Base-by-base conservation (phyloP, 805 yeast genomes). In the Metschnikowia aberdeeniae region DNA sequence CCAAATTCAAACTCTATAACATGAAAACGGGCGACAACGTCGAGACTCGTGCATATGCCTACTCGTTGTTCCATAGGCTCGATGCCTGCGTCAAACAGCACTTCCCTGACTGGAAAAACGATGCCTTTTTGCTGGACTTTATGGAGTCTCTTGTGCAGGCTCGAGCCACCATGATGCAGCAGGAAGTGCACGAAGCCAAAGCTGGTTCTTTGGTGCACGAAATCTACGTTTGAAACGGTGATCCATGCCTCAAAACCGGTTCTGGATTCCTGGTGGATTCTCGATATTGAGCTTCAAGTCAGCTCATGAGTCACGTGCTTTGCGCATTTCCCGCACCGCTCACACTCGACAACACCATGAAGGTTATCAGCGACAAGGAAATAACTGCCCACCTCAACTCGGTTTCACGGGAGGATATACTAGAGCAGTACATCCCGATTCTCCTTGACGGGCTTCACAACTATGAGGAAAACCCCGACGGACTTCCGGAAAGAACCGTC, bases 401-500 rank as follows among this genome's bases (percentile, higher is more conserved):
- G 1, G 51, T 76, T n/a, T 42, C 54, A 6, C 45, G 40, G 4
- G 49, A 53, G 0, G 60, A 63, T 1, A 50, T 76, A 4, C 32
- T 52, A 1, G 30, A 53, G 7, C 43, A 45, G 2, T 75, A 66
- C 50, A 80, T 76, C 44, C 51, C 58, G 0, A 62, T 63, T 0
- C 59, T 78, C 3, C 32, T 66, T 2, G 14, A 46, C 0, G 75
- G 79, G 0, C 63, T 81, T 42, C 29, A 42, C 5, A 66, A 61
- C n/a, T 80, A 73, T 55, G 56, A 70, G 11, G 28, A 59, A 2
- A 72, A 76, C 50, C 77, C 76, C 3, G 42, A 73, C 17, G 73
- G 79, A 14, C 55, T 50, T 3, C 87, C 87, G 3, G 78, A 74
- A 33, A 63, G 87, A 54, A 77, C 73, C 5, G 81, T 77, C 6